Percentiles rank a stretch among this genome's conserved stretches.
These are phyloP conservation scores for Novymonas esmeraldas DNA, from an alignment of 208 protist genomes.

Conservation along the genomic window DNA sequence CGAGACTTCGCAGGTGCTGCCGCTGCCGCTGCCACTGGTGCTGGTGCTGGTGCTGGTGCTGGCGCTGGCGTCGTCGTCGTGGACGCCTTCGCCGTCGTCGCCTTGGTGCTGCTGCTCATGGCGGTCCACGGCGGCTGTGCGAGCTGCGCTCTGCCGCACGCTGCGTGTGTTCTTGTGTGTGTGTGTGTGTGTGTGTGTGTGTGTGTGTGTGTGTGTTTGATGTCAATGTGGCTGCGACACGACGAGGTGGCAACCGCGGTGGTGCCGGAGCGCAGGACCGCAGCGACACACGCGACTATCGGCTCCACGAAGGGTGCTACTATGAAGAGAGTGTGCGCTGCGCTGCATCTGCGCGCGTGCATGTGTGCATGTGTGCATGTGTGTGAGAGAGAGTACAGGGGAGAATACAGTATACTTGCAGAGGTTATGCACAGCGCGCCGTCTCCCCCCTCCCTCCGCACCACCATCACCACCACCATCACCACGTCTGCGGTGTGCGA, in stretches of 20 bases:
- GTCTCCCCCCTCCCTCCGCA: too few relatives aligned
- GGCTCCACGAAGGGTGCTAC: too few relatives aligned
- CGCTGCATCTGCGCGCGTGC: background rate
- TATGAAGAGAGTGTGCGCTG: background rate
- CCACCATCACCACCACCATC: too few relatives aligned
- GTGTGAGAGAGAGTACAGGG: background rate
- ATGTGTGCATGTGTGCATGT: background rate
- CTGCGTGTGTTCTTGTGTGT: background rate
- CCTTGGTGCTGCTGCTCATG: slow-evolving; percentile 1
- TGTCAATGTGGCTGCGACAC: too few relatives aligned
- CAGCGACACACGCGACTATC: too few relatives aligned
- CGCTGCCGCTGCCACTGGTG: background rate
- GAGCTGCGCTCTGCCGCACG: background rate
- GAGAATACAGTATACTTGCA: background rate
- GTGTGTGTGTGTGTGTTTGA: too few relatives aligned
- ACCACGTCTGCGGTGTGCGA: too few relatives aligned
- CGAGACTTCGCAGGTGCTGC: background rate
- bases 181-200: background rate
- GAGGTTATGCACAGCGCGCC: too few relatives aligned
- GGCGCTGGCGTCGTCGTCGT: background rate
- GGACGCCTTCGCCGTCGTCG: background rate
- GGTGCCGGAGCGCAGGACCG: too few relatives aligned
- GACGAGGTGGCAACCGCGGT: too few relatives aligned
- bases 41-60: background rate
- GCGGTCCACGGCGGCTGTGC: background rate